phyloP scores from a whole-genome alignment of 257 asterid genomes.

The Scutellaria galericulata region DNA sequence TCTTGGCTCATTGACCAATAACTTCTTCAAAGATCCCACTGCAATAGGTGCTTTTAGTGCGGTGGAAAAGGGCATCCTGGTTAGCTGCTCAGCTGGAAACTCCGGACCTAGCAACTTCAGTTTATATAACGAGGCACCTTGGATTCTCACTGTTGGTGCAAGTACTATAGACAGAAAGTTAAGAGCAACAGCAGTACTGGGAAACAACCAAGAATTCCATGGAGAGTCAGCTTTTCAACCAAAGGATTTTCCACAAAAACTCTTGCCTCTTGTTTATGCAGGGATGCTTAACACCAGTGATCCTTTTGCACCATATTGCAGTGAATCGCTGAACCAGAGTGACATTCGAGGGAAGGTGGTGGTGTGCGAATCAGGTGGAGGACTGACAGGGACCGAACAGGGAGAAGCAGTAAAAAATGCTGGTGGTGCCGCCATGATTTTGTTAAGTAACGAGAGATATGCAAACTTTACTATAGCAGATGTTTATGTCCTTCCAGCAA shows the following conservation, averaged over 20 bases:
- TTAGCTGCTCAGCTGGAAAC: conserved; percentile 42
- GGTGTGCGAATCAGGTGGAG: conserved; percentile 28
- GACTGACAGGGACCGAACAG: neutral
- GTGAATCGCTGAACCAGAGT: neutral
- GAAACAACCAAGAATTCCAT: conserved; percentile 22
- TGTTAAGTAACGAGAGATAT: neutral
- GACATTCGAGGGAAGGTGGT: conserved; percentile 36
- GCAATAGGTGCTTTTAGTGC: conserved; percentile 44
- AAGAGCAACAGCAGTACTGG: conserved; percentile 30
- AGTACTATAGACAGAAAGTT: conserved; percentile 38
- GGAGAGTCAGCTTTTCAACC: conserved; percentile 30
- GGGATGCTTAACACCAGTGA: conserved; percentile 3
- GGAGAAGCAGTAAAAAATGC: conserved; percentile 33
- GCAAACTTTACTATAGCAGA: neutral
- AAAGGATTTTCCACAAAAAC: neutral
- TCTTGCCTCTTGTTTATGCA: conserved; percentile 34
- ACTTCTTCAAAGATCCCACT: neutral
- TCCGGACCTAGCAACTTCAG: conserved; percentile 17
- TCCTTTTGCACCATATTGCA: neutral
- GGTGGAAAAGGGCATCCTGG: conserved; percentile 37
- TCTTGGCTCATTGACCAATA: neutral
- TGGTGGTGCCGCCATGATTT: conserved; percentile 37
- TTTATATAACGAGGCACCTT: conserved; percentile 37
- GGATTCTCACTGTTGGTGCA: conserved; percentile 49
- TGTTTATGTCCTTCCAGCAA: conserved; percentile 27